Evolutionary conservation across 2,329 filamentous ascomycete genomes (phyloP).

Genomic region (Thielaviopsis euricoi): DNA sequence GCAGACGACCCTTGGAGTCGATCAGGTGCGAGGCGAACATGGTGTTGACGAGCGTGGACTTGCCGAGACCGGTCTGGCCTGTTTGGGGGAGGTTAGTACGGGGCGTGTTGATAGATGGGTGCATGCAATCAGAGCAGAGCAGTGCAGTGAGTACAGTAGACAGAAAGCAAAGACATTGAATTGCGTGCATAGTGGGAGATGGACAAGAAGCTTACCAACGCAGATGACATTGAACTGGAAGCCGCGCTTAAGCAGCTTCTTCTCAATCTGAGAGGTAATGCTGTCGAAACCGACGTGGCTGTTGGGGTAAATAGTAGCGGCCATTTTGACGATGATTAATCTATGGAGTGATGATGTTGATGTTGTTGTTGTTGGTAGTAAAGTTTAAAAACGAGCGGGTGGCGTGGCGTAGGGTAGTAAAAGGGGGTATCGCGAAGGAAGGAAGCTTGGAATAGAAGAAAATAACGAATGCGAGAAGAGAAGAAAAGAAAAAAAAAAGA

Average conservation of each 20-base stretch:
- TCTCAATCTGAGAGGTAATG: slow-evolving; percentile 98
- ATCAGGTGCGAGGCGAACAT: slow-evolving; percentile 99
- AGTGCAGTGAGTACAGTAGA: too few relatives aligned
- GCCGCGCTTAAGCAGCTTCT: slow-evolving; percentile 97
- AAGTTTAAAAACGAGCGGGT: slow-evolving; percentile 12
- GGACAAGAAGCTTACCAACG: slow-evolving; percentile 56
- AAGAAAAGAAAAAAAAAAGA: slow-evolving; percentile 3
- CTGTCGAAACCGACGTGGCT: slow-evolving; percentile 99
- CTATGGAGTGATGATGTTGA: slow-evolving; percentile 15
- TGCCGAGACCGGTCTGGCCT: slow-evolving; percentile 97
- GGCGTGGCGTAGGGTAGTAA: slow-evolving; percentile 6
- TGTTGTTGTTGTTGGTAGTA: slow-evolving; percentile 18
- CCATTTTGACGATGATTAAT: slow-evolving; percentile 27
- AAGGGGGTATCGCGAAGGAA: slow-evolving; percentile 12
- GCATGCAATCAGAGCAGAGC: too few relatives aligned
- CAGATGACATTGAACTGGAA: slow-evolving; percentile 99
- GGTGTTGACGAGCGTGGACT: slow-evolving; percentile 98
- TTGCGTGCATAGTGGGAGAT: too few relatives aligned
- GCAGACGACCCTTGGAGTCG: slow-evolving; percentile 90
- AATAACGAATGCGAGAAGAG: slow-evolving; percentile 4
- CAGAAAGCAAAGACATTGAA: too few relatives aligned
- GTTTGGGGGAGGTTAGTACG: slow-evolving; percentile 13
- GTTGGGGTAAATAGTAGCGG: slow-evolving; percentile 63
- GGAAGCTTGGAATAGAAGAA: slow-evolving; percentile 2
- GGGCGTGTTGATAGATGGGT: too few relatives aligned